Evolutionary conservation across 768 basidiomycete genomes (phyloP), one percentile per base, ranked within the genome.

Genomic region (Rhizopogon vinicolor): DNA sequence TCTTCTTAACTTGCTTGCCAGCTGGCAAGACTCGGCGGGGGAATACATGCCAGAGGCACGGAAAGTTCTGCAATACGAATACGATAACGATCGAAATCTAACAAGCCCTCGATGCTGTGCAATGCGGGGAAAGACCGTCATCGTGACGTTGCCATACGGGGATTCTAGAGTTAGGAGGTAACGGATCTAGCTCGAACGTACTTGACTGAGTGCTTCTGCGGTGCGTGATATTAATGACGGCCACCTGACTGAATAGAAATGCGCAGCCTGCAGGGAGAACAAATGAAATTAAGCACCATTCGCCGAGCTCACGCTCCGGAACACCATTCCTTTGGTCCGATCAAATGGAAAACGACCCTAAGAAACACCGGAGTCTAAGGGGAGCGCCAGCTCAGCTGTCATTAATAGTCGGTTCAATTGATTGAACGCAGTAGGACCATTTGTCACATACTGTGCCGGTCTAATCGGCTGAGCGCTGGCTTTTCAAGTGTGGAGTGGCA

Each of bases 291-390:
- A 31, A 37, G 7, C 8, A 29, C 31, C n/a, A 2, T 18, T 45
- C 44, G n/a, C 29, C 44, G 41, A 42, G 19, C 41, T 42, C 41
- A 12, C 9, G 18, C 10, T 41, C 41, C 41, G 44, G 29, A 6
- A 1, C n/a, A 29, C 18, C 29, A 29, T 18, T 18, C n/a, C 29
- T n/a, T 45, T 45, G 29, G 35, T 41, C 44, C 53, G 44, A 55
- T 41, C 56, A 45, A 55, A 54, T 53, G 56, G 56, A 57, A 57
- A 25, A 19, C 31, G 2, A 6, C 10, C 12, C 10, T 7, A 6
- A 31, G 5, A 31, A 9, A 31, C 19, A 31, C 46, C 33, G 33
- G 46, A 48, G n/a, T n/a, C 31, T 29, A 5, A 46, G 45, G 45
- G 3, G 44, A 9, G 28, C 44, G 16, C 25, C 8, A 44, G 14